phyloP scores from a whole-genome alignment of 202 grass and related monocot genomes.

The Alloteropsis angusta region DNA sequence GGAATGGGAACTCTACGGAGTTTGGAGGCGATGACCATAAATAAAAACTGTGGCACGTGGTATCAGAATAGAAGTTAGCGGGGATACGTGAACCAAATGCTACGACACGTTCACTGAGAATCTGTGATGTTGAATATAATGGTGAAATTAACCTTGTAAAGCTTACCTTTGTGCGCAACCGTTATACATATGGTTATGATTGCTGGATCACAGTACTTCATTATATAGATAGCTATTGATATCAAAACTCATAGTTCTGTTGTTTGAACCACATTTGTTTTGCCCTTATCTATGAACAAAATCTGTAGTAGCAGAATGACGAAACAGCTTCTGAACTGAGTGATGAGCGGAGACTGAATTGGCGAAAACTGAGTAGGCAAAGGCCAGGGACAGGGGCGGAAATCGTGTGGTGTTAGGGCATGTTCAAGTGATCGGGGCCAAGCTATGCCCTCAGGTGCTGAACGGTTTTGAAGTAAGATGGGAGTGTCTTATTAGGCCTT shows the following conservation, averaged over 20 bases:
- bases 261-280: not conserved
- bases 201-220: not conserved
- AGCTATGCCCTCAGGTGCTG: too few species aligned
- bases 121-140: not conserved
- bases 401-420: too few species aligned
- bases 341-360: too few species aligned
- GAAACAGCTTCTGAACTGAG: too few species aligned
- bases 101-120: not conserved
- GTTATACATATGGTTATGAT: not conserved
- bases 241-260: not conserved
- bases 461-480: too few species aligned
- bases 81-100: not conserved
- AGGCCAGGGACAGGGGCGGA: too few species aligned
- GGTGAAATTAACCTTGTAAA: not conserved
- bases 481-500: too few species aligned
- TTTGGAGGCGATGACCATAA: slow-evolving; percentile 73
- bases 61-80: not conserved
- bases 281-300: not conserved
- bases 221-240: not conserved
- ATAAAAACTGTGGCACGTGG: not conserved
- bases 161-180: not conserved
- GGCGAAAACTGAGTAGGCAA: too few species aligned
- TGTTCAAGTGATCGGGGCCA: too few species aligned
- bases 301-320: not conserved
- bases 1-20: slow-evolving; percentile 98